Conservation (phyloP, 2,329 filamentous ascomycete species). For the Penicillium sp. region DNA sequence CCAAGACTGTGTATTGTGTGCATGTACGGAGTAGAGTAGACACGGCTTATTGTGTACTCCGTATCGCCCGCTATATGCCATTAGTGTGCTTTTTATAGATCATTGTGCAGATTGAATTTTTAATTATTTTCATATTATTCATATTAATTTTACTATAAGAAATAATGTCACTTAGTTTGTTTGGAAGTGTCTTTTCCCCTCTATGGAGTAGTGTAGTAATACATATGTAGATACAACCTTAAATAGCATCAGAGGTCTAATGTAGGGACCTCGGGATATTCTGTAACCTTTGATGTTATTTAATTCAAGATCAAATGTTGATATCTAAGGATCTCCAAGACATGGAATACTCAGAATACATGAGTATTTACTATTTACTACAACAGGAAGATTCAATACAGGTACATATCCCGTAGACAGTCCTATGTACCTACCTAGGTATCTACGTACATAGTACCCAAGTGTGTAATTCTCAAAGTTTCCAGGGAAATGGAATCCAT, state of each 20-base stretch:
- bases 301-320: not conserved
- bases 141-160: not conserved
- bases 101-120: not conserved
- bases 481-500: not conserved
- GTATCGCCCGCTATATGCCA: not conserved
- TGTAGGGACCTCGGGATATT: not conserved
- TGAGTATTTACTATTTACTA: no score
- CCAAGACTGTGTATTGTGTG: no score
- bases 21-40: not conserved
- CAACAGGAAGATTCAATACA: not conserved
- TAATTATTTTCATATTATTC: not conserved
- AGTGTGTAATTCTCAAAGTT: not conserved
- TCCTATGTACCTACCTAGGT: no score
- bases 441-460: not conserved
- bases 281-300: not conserved
- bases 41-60: not conserved
- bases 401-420: not conserved
- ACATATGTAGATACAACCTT: not conserved
- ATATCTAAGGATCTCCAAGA: not conserved
- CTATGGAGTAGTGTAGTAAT: not conserved
- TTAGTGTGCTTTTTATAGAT: conserved; percentile 10
- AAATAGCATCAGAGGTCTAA: not conserved
- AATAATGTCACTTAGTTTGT: not conserved
- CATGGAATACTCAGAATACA: not conserved
- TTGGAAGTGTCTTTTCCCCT: not conserved